These are phyloP conservation scores for Cytospora paraplurivora DNA, from an alignment of 2,329 filamentous ascomycete genomes.

Conservation along the genomic window DNA sequence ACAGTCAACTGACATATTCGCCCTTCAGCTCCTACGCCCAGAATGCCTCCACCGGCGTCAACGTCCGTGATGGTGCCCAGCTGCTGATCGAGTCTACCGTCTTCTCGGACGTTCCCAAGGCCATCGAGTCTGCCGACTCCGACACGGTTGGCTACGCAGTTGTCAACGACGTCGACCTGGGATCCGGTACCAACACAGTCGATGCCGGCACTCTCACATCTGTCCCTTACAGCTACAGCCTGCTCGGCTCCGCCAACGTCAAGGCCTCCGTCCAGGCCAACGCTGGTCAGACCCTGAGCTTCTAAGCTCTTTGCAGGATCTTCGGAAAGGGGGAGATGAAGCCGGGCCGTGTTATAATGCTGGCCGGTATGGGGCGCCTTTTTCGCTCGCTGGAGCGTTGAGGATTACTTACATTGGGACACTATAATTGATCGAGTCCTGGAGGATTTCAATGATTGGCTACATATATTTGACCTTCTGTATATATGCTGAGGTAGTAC, in stretches of 20 bases:
- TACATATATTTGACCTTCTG: conserved; percentile 11
- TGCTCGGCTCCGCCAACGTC: conserved; percentile 52
- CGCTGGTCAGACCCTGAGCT: conserved; percentile 43
- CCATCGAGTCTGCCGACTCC: conserved; percentile 45
- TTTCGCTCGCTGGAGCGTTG: background rate
- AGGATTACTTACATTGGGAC: background rate
- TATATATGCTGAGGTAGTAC: conserved; percentile 19
- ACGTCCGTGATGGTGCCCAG: conserved; percentile 59
- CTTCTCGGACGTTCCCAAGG: conserved; percentile 44
- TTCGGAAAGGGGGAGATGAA: background rate
- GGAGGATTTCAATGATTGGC: background rate
- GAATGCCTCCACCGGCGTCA: conserved; percentile 50
- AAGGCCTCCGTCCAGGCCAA: conserved; percentile 44
- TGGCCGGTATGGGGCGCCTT: background rate
- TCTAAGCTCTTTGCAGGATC: conserved; percentile 32
- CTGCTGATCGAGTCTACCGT: conserved; percentile 59
- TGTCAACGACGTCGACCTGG: conserved; percentile 46
- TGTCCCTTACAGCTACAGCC: conserved; percentile 56
- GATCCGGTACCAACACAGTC: conserved; percentile 51
- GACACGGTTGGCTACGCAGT: conserved; percentile 45
- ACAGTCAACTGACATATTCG: conserved; percentile 45
- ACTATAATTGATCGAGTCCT: background rate
- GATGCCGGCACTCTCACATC: conserved; percentile 52
- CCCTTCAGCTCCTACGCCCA: conserved; percentile 46
- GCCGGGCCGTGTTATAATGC: background rate